Evolutionary conservation across 164 flowering plant species (phyloP), one percentile per base, ranked within the genome.

Genomic region (Dillenia suffruticosa): DNA sequence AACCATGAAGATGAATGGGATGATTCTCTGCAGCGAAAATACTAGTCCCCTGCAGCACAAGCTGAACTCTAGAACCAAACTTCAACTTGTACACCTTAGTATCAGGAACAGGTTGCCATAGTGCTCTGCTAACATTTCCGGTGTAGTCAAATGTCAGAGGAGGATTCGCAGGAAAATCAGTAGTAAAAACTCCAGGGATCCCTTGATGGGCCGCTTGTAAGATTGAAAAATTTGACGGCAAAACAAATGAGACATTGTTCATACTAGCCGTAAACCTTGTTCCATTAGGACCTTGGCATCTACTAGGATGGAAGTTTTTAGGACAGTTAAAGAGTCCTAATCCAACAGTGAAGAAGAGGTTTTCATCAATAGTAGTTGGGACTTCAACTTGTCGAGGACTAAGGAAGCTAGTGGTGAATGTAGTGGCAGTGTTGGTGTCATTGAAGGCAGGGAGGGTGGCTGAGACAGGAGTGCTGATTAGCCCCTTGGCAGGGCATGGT

Each of bases 251-350:
- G 7, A 73, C 76, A 49, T 93, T 93, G 87, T 93, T 93, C 88
- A 93, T 84, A 75, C 97, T 89, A 44, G 97, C 87, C 0, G 95
- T 68, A 74, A 94, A 89, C 1, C 98, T 85, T 11, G 94, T 90
- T 8, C 94, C 94, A 51, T 87, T 90, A 1, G 86, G 84, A 3
- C 84, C 87, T 62, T 77, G 84, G 46, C 81, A 84, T 47, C 54
- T 61, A 9, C 57, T 68, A 54, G 5, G 64, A 59, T 12, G 62
- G 40, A 32, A 32, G 40, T 32, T 32, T 5, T 32, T 32, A 32
- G 92, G 92, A 66, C 92, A 84, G 8, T 57, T 67, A 53, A 68
- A 59, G 63, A 87, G 73, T 2, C 92, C 92, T 2, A 87, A 66
- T 1, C 92, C 89, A 7, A 84, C 68, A 0, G 92, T 84, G 74